Evolutionary conservation across 192 early-diverging fungal species (phyloP), one percentile per base, ranked within the genome.

Genomic region (Coemansia sp.): DNA sequence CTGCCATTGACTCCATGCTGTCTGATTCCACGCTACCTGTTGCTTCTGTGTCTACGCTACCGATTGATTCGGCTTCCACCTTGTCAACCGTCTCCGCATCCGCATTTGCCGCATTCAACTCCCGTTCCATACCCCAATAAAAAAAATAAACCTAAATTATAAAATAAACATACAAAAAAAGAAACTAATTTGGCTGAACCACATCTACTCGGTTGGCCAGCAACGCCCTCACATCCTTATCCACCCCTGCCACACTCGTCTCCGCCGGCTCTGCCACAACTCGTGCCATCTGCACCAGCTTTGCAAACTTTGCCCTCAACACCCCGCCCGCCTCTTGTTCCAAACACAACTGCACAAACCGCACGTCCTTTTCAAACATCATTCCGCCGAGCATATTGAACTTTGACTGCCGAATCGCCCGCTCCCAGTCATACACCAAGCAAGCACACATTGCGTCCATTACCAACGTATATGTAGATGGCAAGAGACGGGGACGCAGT

Each of bases 351-450:
- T 77, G 86, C 9, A 95, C 74, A 11, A 85, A 73, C 1, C 97
- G 84, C 10, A 98, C 68, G 67, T 99, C 96, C 71, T 92, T 92
- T 57, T 99, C 97, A 67, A 98, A 94, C 51, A 90, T 85, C 29
- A 97, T 82, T 3, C 92, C 93, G 1, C 97, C 97, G 43, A 94
- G 86, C 81, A 91, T 89, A 72, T 92, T 98, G 75, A 96, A 98
- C 54, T 90, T 90, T n/a, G 86, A 88, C 59, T 87, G 84, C 26
- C 92, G 74, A 23, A 97, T 84, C 19, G 92, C 89, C 50, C 89
- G 84, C 74, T 98, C 95, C 91, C 91, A 94, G 56, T 96, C 92
- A 22, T 78, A 84, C 2, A 85, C 82, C 27, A 96, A 7, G 7
- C 32, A 35, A 4, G 8, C 32, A 35, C 32, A 35, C 32, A 35